A percentile compares a stretch with the other conserved stretches of the same genome.
Evolutionary conservation across 495 filamentous ascomycete species (phyloP).

Genomic region (Niebla homalea): DNA sequence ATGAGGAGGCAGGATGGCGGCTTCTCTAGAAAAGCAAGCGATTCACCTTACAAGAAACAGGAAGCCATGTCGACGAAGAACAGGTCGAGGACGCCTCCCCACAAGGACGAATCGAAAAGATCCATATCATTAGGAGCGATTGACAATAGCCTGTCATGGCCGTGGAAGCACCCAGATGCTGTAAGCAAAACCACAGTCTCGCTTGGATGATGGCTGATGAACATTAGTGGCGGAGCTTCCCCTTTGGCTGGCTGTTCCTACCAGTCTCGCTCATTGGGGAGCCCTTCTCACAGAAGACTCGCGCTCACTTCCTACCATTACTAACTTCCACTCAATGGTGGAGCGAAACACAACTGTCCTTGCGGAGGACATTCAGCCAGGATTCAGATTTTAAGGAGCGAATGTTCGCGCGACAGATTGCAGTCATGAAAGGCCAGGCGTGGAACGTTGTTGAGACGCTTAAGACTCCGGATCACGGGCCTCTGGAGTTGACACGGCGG

Average conservation of each 20-base stretch:
- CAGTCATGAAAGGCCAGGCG: slow-evolving; percentile 97
- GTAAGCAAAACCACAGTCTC: slow-evolving; percentile 28
- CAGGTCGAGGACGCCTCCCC: slow-evolving; percentile 43
- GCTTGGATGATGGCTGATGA: not conserved
- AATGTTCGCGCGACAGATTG: slow-evolving; percentile 95
- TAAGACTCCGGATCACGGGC: slow-evolving; percentile 82
- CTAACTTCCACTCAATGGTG: slow-evolving; percentile 93
- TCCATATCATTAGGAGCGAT: slow-evolving; percentile 78
- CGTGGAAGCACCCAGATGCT: slow-evolving; percentile 98
- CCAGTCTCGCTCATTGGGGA: slow-evolving; percentile 93
- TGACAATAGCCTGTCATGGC: slow-evolving; percentile 96
- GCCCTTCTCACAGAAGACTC: slow-evolving; percentile 84
- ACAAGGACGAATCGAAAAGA: slow-evolving; percentile 33
- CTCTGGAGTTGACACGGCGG: slow-evolving; percentile 80
- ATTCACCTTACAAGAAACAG: slow-evolving; percentile 61
- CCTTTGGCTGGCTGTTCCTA: slow-evolving; percentile 96
- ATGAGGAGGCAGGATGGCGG: slow-evolving; percentile 27
- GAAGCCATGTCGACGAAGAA: slow-evolving; percentile 72
- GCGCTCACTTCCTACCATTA: slow-evolving; percentile 85
- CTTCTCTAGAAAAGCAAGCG: slow-evolving; percentile 25
- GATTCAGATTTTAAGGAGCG: slow-evolving; percentile 94
- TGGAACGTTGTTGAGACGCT: slow-evolving; percentile 98
- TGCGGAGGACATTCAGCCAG: slow-evolving; percentile 73
- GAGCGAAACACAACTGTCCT: slow-evolving; percentile 79
- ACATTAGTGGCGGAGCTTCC: slow-evolving; percentile 68